Conservation (phyloP, 176 grass and related monocot species). For the Triticum aestivum region IWGSC_CS_RefSeq_v2.1 NC_057799.1:207731976-207732475, state of each 20-base stretch:
- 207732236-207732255: background rate
- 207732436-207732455: no score
- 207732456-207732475: no score
- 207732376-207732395: background rate
- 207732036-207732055: background rate
- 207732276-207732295: no score
- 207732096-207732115: background rate
- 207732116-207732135: no score
- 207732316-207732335: no score
- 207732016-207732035: background rate
- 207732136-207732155: no score
- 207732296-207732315: no score
- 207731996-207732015: background rate
- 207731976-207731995: background rate
- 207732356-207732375: background rate
- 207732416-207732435: background rate
- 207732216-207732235: background rate
- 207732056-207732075: background rate
- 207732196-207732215: no score
- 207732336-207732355: background rate
- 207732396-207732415: background rate
- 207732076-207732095: background rate
- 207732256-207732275: background rate
- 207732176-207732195: no score
- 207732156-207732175: no score